Base-by-base conservation (phyloP, 768 basidiomycete genomes). In the Clathrus columnatus region DNA sequence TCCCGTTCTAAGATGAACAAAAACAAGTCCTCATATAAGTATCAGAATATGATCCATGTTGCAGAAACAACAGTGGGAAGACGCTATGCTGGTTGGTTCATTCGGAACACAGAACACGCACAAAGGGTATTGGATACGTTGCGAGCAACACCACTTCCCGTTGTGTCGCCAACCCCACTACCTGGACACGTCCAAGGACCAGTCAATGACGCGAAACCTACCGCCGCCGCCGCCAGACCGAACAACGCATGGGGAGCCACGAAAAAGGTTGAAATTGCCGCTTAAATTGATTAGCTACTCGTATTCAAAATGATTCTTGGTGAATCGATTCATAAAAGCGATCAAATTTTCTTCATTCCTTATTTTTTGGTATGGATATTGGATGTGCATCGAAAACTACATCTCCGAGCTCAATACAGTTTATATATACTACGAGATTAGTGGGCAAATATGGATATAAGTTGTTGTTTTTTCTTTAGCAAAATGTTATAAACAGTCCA, bases 21-120 rank as follows among this genome's bases (percentile, higher is more conserved):
- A 24, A 20, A 6, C 18, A n/a, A 46, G 6, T 46, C 45, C 6
- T 23, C 17, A 26, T 24, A 16, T 26, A 41, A 17, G 53, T 32
- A 36, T 21, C 61, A 97, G 94, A 91, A 93, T 67, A 94, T 94
- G 87, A 87, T 98, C 7, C 90, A 95, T 62, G 92, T 98, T 60
- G 86, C 90, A 2, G 94, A 98, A 68, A 92, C 91, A 20, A 96
- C 91, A 0, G 84, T 95, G 18, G 92, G 93, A 16, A 75, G 95
- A 46, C 83, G 92, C 48, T 97, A 91, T 69, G 95, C 92, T 2
- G 91, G 92, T 36, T 96, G 92, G 90, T 97, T 97, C 73, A 94
- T 97, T 71, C 85, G 92, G 62, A 91, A 94, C 69, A 90, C 91
- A 4, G 93, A 96, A 68, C 82, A 92, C 61, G 85, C 92, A 23